Evolutionary conservation across 1,284 basidiomycete genomes (phyloP), one percentile per base, ranked within the genome.

Genomic region (Agroathelia rolfsii): DNA sequence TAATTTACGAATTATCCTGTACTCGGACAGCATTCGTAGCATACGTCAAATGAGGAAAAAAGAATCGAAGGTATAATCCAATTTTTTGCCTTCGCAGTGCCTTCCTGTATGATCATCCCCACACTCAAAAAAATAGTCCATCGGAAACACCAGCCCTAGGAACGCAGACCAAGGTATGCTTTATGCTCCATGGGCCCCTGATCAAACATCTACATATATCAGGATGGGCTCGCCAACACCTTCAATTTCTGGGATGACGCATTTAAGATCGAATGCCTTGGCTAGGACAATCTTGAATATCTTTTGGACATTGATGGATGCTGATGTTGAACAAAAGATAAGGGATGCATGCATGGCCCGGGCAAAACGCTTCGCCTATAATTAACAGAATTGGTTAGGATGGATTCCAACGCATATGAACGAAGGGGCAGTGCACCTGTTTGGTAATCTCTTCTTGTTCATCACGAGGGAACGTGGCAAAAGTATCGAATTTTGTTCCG

Each of bases 381-480:
- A 34, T 39, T 24, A 31, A 18, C 17, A 34, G 4, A 29, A n/a
- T 40, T 47, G 19, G n/a, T n/a, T n/a, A n/a, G n/a, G n/a, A n/a
- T n/a, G n/a, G n/a, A n/a, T n/a, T n/a, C n/a, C n/a, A n/a, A n/a
- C n/a, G n/a, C n/a, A n/a, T n/a, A 17, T 12, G 14, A 22, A 39
- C 29, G 24, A 34, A 36, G 16, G 36, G 27, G 35, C 26, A 23
- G 43, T 63, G 37, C 19, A 80, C 84, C 73, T 95, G 92, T 61
- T 93, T 93, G 20, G 94, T 96, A 48, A 96, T 93, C 61, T 98
- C 94, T 58, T 97, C 94, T 58, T 97, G 94, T 56, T 98, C 94
- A 51, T 97, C 93, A 49, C 85, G 71, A 31, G 92, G 82, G 56
- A 97, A 88, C 14, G 87, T 85, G n/a, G 86, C 79, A 58, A 97